These are phyloP conservation scores for Carpinus fangiana DNA, from an alignment of 306 rosid species.

Conservation along the genomic window DNA sequence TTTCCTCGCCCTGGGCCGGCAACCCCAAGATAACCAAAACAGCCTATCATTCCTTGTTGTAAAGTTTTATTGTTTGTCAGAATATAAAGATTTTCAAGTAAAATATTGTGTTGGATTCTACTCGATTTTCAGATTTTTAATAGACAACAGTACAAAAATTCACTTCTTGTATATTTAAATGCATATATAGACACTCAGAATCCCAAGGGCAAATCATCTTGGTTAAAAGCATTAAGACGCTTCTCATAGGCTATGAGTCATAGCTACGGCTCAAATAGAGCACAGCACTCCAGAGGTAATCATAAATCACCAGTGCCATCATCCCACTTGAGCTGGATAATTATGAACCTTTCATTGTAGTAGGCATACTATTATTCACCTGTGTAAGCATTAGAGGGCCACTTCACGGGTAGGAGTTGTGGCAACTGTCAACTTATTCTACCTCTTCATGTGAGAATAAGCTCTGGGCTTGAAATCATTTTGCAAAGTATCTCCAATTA, in stretches of 20 bases:
- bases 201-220: neutral
- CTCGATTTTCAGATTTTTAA: neutral
- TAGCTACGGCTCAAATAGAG: neutral
- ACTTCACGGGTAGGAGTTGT: neutral
- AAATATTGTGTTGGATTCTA: neutral
- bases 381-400: neutral
- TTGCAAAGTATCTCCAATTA: neutral
- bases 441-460: neutral
- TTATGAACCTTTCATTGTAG: neutral
- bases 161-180: too few species aligned
- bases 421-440: neutral
- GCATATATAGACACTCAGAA: neutral
- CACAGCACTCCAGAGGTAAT: neutral
- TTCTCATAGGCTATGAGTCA: neutral
- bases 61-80: neutral
- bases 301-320: neutral
- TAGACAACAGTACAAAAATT: neutral
- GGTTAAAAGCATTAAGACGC: neutral
- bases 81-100: neutral
- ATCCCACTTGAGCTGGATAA: neutral
- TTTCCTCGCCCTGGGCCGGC: neutral
- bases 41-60: neutral
- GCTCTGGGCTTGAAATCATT: neutral
- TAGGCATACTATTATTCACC: neutral
- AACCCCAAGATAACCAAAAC: neutral